phyloP scores from a whole-genome alignment of 2,329 filamentous ascomycete species.

The Alternaria arborescens region DNA sequence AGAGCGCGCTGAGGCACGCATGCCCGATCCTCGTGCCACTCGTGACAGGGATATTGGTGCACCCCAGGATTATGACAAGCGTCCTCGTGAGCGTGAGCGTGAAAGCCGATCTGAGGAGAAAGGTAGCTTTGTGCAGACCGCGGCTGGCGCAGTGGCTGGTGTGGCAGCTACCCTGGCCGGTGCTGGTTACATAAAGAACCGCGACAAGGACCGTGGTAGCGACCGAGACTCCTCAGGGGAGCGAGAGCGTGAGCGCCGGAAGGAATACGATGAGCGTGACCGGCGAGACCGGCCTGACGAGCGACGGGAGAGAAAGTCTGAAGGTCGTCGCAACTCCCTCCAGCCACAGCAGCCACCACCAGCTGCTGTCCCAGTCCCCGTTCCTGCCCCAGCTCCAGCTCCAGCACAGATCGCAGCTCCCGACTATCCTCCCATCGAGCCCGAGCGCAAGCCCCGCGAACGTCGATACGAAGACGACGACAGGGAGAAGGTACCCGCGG shows the following conservation, averaged over 20 bases:
- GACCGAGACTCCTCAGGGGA: constrained; percentile 20
- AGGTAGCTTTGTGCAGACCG: constrained; percentile 28
- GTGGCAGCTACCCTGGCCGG: constrained; percentile 42
- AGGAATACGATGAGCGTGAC: constrained; percentile 43
- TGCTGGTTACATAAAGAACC: constrained; percentile 41
- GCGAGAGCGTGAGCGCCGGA: constrained; percentile 54
- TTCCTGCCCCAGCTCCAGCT: constrained; percentile 22
- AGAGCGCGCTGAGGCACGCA: constrained; percentile 40
- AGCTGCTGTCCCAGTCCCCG: constrained; percentile 15
- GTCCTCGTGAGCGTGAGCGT: constrained; percentile 36
- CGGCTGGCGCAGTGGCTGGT: constrained; percentile 43
- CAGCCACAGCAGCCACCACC: constrained; percentile 29
- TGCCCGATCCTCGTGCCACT: constrained; percentile 38
- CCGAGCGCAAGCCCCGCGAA: constrained; percentile 42
- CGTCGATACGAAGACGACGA: constrained; percentile 46
- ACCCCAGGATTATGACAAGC: constrained; percentile 41
- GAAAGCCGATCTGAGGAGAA: constrained; percentile 20
- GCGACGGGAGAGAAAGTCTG: constrained; percentile 33
- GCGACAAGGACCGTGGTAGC: constrained; percentile 40
- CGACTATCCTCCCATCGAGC: constrained; percentile 27
- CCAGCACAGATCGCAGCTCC: constrained; percentile 24
- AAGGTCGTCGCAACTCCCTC: constrained; percentile 29
- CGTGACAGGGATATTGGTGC: constrained; percentile 34
- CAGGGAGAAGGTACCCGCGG: constrained; percentile 29
- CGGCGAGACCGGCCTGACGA: constrained; percentile 38